These are phyloP conservation scores for Catharanthus roseus DNA, from an alignment of 257 asterid species.

Conservation along the genomic window DNA sequence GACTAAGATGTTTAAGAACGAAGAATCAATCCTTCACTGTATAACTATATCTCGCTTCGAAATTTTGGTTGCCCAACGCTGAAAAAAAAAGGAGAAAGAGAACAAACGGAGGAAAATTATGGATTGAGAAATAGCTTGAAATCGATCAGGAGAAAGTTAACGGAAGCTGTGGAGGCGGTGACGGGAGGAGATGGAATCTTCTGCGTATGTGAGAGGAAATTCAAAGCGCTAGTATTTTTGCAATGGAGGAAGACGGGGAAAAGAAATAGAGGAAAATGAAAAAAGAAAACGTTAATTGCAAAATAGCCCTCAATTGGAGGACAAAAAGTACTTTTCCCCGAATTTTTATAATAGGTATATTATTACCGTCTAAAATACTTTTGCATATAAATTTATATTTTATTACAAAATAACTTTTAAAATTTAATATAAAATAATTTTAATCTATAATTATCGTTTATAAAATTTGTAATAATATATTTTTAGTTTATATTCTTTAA, in stretches of 20 bases:
- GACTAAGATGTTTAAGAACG: background rate
- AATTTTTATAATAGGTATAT: no score
- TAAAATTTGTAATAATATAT: no score
- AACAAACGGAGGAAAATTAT: background rate
- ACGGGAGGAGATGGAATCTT: background rate
- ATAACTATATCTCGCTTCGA: background rate
- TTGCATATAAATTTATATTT: no score
- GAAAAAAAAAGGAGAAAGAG: background rate
- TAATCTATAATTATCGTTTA: no score
- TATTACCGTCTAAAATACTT: no score
- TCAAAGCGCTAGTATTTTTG: background rate
- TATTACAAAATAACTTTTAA: no score
- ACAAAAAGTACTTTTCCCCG: no score
- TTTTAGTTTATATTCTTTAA: no score
- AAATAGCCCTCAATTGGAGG: no score
- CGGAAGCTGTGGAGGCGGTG: background rate
- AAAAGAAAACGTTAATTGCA: no score
- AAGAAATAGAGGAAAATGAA: background rate
- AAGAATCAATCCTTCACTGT: background rate
- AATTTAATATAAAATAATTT: no score
- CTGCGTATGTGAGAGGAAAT: background rate
- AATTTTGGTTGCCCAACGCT: background rate
- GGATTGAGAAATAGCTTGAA: background rate
- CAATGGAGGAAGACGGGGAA: no score
- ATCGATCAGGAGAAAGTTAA: background rate